Percentiles rank a stretch among this genome's conserved stretches.
Conservation (phyloP, 148 eudicot genomes). For the Fagopyrum tataricum region DNA sequence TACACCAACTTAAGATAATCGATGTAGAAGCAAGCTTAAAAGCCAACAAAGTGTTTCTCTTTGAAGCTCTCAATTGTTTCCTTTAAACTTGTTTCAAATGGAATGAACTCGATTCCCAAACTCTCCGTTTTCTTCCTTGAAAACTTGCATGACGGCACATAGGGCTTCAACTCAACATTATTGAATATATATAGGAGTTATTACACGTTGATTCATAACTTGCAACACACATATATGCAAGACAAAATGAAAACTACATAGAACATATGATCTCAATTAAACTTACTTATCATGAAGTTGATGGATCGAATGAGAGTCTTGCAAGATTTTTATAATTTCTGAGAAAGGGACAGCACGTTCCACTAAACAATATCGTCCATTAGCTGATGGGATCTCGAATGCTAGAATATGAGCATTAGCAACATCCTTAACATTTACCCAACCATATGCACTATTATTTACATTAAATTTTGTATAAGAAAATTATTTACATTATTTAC, state of each 20-base stretch:
- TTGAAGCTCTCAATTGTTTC: neutral
- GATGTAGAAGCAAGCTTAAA: neutral
- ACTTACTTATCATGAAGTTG: neutral
- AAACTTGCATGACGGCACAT: neutral
- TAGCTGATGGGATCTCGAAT: constrained; percentile 37
- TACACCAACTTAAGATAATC: too few relatives aligned
- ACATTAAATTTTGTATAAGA: too few relatives aligned
- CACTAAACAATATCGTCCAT: constrained; percentile 38
- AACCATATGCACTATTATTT: too few relatives aligned
- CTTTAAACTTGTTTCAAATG: neutral
- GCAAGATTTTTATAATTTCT: constrained; percentile 9
- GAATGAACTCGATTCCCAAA: neutral
- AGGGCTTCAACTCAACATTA: neutral
- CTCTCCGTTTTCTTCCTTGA: neutral
- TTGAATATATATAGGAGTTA: too few relatives aligned
- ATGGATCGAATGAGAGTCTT: neutral
- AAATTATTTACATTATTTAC: too few relatives aligned
- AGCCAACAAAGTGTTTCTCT: neutral
- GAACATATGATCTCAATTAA: too few relatives aligned
- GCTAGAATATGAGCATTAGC: constrained; percentile 42
- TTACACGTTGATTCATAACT: too few relatives aligned
- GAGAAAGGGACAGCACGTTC: constrained; percentile 48
- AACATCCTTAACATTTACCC: constrained; percentile 44
- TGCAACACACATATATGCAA: too few relatives aligned
- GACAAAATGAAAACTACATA: too few relatives aligned